phyloP scores from a whole-genome alignment of 208 protist species.

The Herpetomonas samuelpessoai region DNA sequence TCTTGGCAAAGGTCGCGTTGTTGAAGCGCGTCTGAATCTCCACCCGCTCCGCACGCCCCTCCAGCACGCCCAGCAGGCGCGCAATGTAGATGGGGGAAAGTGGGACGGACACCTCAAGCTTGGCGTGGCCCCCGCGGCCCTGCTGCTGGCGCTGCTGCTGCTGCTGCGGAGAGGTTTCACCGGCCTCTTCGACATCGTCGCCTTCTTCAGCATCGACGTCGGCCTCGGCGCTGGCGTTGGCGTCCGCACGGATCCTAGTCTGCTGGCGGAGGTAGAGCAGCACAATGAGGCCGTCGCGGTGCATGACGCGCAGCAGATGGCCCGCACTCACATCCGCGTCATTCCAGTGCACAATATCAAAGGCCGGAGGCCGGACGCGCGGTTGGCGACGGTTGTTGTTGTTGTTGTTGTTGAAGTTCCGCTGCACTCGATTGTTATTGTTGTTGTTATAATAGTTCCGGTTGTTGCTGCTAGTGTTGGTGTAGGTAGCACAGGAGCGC shows the following conservation, averaged over 20 bases:
- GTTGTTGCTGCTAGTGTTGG: constrained; percentile 13
- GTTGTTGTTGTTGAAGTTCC: constrained; percentile 20
- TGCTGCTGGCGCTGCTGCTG: constrained; percentile 2
- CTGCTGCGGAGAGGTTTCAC: background rate
- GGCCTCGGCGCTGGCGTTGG: background rate
- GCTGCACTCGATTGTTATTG: constrained; percentile 17
- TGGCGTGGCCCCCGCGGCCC: constrained; percentile 28
- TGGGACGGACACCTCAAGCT: constrained; percentile 71
- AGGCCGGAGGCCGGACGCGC: constrained; percentile 53
- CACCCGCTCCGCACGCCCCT: constrained; percentile 61
- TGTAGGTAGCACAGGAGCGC: constrained; percentile 17
- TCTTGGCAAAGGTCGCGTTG: constrained; percentile 63
- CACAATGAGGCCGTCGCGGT: constrained; percentile 76
- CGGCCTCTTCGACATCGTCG: constrained; percentile 7
- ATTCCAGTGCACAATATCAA: constrained; percentile 88
- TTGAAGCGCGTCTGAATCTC: constrained; percentile 84
- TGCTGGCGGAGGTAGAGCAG: constrained; percentile 79
- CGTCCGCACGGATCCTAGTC: constrained; percentile 6
- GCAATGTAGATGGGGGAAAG: constrained; percentile 83
- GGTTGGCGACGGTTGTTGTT: constrained; percentile 30
- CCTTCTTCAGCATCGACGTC: background rate
- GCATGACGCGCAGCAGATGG: constrained; percentile 68
- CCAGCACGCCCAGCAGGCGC: constrained; percentile 78
- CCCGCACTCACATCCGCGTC: constrained; percentile 60
- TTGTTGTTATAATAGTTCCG: constrained; percentile 10